A percentile compares a stretch with the other conserved stretches of the same genome.
phyloP scores from a whole-genome alignment of 2,329 filamentous ascomycete species.

The Cladophialophora psammophila region DNA sequence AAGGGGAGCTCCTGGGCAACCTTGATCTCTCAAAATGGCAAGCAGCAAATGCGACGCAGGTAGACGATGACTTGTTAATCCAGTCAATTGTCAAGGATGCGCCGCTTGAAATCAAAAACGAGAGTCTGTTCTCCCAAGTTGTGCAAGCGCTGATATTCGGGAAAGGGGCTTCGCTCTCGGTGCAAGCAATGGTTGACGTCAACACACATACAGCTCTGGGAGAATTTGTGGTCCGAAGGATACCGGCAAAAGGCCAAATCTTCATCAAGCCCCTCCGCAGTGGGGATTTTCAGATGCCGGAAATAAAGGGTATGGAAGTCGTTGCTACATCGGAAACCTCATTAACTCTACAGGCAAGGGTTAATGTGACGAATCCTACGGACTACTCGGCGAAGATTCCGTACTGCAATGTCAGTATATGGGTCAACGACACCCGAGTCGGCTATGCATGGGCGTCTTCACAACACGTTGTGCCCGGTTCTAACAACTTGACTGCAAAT shows the following conservation, averaged over 20 bases:
- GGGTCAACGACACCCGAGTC: conserved; percentile 75
- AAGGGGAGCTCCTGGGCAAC: conserved; percentile 77
- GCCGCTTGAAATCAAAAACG: conserved; percentile 81
- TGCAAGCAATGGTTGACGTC: conserved; percentile 83
- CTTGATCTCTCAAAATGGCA: conserved; percentile 85
- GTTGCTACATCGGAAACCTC: conserved; percentile 74
- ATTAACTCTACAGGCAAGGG: conserved; percentile 71
- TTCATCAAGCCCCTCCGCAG: conserved; percentile 76
- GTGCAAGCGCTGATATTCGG: conserved; percentile 81
- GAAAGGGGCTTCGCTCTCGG: conserved; percentile 71
- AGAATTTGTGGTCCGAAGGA: conserved; percentile 77
- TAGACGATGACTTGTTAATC: conserved; percentile 72
- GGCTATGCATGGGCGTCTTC: conserved; percentile 72
- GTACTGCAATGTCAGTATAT: conserved; percentile 76
- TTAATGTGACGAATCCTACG: conserved; percentile 92
- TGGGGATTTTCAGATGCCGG: conserved; percentile 60
- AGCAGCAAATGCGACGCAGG: conserved; percentile 76
- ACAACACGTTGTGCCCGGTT: conserved; percentile 72
- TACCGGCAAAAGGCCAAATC: conserved; percentile 83
- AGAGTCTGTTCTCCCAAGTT: conserved; percentile 78
- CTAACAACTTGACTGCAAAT: conserved; percentile 74
- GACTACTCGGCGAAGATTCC: conserved; percentile 84
- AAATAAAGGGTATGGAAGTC: conserved; percentile 75
- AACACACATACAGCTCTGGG: conserved; percentile 83
- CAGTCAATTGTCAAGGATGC: conserved; percentile 78